Evolutionary conservation across 2,329 filamentous ascomycete genomes (phyloP).

Genomic region (Domatiomyces globalis): DNA sequence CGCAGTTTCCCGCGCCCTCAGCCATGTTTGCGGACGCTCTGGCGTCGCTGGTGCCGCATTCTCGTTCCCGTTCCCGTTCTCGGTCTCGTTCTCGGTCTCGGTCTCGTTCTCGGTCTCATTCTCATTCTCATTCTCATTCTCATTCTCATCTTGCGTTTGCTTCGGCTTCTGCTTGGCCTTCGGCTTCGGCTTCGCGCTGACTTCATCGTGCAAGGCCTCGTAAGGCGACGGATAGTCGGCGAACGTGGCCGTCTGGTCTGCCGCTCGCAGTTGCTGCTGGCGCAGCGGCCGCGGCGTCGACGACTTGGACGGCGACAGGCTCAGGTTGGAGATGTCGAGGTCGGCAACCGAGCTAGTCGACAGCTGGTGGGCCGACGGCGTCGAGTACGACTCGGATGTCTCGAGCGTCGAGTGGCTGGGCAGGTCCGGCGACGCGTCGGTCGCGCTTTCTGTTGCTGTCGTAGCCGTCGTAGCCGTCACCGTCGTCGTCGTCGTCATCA

Average conservation of each 20-base stretch:
- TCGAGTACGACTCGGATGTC: slow-evolving; percentile 27
- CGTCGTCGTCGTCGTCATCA: slow-evolving; percentile 32
- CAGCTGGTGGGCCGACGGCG: slow-evolving; percentile 26
- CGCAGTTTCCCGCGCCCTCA: slow-evolving; percentile 37
- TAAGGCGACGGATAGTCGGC: slow-evolving; percentile 63
- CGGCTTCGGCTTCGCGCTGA: slow-evolving; percentile 28
- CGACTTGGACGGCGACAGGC: slow-evolving; percentile 32
- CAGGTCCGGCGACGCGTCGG: slow-evolving; percentile 44
- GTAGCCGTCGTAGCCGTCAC: neutral
- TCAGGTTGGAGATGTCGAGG: slow-evolving; percentile 31
- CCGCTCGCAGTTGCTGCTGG: slow-evolving; percentile 19
- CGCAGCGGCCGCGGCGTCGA: slow-evolving; percentile 33
- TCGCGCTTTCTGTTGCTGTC: slow-evolving; percentile 11
- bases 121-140: too few species aligned
- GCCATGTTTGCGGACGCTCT: slow-evolving; percentile 7
- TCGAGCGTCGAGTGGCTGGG: slow-evolving; percentile 31
- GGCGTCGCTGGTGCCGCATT: slow-evolving; percentile 18
- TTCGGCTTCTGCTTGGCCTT: slow-evolving; percentile 15
- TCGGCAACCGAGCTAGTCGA: slow-evolving; percentile 26
- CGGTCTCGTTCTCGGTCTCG: too few species aligned
- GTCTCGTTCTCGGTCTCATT: too few species aligned
- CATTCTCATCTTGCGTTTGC: too few species aligned
- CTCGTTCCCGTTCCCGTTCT: slow-evolving; percentile 12
- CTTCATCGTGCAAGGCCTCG: slow-evolving; percentile 55
- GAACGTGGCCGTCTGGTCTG: slow-evolving; percentile 27